Evolutionary conservation across 352 stramenopile genomes (phyloP), one percentile per base, ranked within the genome.

Genomic region (Phytophthora pistaciae): DNA sequence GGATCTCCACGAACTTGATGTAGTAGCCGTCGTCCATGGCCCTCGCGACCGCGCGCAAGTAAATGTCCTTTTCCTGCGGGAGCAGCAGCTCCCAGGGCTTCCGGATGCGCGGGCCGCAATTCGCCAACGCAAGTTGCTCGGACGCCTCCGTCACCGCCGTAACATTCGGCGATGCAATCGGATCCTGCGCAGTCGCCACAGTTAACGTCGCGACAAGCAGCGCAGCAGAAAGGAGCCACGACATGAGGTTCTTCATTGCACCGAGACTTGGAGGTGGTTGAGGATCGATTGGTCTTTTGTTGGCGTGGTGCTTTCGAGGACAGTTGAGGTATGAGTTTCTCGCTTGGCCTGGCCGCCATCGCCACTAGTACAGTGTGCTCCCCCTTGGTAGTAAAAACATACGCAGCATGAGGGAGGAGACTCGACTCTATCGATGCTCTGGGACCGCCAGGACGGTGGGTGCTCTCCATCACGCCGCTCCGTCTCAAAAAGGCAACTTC

Each of bases 1-100:
- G 91, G 68, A 96, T 90, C 75, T 95, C 85, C 20, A 96, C 82
- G 53, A 97, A 97, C 65, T 91, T 91, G 71, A 95, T 90, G 65
- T 97, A 95, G 52, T 90, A 80, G 11, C 89, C 89, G 54, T 91
- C 73, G 59, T 97, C 87, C 91, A 96, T 97, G 5, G 85, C 68
- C 13, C 64, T 82, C 31, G 84, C 83, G 46, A 97, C 76, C 18
- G 91, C 91, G 7, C 83, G 82, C 38, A 96, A 61, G 68, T 96
- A 97, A 25, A 94, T 11, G 0, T 85, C 73, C 63, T 94, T 94
- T 65, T 97, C 89, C 5, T 68, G 33, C 6, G 70, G 73, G 9
- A 84, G 74, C 60, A 94, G 59, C 11, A 66, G 52, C 3, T 96
- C 86, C 90, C 90, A 97, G 16, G 90, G 79, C 67, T 89, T 92